These are phyloP conservation scores for Aspergillus novoparasiticus DNA, from an alignment of 2,329 filamentous ascomycete species.

Conservation along the genomic window DNA sequence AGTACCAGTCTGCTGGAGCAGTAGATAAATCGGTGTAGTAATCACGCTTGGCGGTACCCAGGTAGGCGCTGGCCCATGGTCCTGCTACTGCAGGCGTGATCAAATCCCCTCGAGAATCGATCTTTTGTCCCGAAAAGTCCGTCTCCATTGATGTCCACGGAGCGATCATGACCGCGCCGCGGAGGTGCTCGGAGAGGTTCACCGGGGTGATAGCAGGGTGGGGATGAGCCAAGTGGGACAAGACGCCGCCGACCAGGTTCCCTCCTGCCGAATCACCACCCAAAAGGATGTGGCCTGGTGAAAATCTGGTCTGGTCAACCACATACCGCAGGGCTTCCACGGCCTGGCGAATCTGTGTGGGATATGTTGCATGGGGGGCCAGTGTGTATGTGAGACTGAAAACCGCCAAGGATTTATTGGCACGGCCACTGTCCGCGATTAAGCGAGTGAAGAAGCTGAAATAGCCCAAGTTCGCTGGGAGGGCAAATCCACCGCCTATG, in stretches of 20 bases:
- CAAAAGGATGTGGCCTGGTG: conserved; percentile 40
- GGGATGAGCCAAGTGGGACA: conserved; percentile 54
- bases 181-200: conserved; percentile 46
- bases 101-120: conserved; percentile 56
- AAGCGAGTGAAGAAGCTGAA: conserved; percentile 53
- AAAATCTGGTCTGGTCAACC: conserved; percentile 33
- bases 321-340: conserved; percentile 45
- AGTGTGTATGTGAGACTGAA: conserved; percentile 63
- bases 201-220: conserved; percentile 55
- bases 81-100: conserved; percentile 45
- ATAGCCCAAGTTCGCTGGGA: conserved; percentile 52
- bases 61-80: conserved; percentile 53
- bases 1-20: conserved; percentile 58
- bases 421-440: conserved; percentile 43
- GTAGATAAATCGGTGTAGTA: conserved; percentile 57
- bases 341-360: conserved; percentile 46
- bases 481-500: conserved; percentile 58
- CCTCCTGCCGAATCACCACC: conserved; percentile 50
- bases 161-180: conserved; percentile 56
- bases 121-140: conserved; percentile 43
- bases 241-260: conserved; percentile 42
- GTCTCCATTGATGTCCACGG: conserved; percentile 61
- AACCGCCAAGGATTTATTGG: conserved; percentile 50
- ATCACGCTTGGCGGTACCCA: conserved; percentile 46
- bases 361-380: conserved; percentile 49